A percentile compares a stretch with the other conserved stretches of the same genome.
Evolutionary conservation across 805 yeast species (phyloP).

Genomic region (Zygosaccharomyces gambellarensis): DNA sequence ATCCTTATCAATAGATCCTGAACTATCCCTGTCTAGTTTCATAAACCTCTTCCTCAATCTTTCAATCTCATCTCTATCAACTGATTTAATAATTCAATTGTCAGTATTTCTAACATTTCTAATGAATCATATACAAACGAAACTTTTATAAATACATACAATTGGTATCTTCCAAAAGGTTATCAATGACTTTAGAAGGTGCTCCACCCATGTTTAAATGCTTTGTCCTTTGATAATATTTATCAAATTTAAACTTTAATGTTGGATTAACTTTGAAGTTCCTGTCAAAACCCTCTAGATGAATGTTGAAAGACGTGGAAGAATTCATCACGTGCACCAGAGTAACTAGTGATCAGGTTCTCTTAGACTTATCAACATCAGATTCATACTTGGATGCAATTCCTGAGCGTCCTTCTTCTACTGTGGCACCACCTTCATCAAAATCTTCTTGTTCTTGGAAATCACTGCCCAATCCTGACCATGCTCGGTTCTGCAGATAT

Average conservation of each 20-base stretch:
- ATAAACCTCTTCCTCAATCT: conserved; percentile 86
- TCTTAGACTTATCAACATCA: conserved; percentile 23
- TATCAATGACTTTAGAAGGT: conserved; percentile 59
- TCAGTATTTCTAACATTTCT: conserved; percentile 2
- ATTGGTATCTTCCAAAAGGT: conserved; percentile 74
- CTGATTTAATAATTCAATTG: conserved; percentile 28
- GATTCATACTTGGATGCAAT: conserved; percentile 80
- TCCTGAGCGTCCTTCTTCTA: conserved; percentile 82
- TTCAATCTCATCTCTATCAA: conserved; percentile 87
- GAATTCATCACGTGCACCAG: background rate
- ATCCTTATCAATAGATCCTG: conserved; percentile 84
- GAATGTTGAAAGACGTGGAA: background rate
- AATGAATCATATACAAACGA: background rate
- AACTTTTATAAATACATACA: conserved; percentile 40
- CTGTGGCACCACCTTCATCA: conserved; percentile 62
- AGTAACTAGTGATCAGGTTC: background rate
- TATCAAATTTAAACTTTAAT: background rate
- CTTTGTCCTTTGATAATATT: background rate
- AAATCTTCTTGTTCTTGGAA: conserved; percentile 44
- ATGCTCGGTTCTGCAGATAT: conserved; percentile 61
- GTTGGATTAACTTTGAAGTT: background rate
- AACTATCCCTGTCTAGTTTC: conserved; percentile 89
- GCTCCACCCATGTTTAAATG: conserved; percentile 49
- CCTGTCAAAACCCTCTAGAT: background rate
- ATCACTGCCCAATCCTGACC: conserved; percentile 94